Evolutionary conservation across 192 early-diverging fungal species (phyloP), one percentile per base, ranked within the genome.

Genomic region (Gryganskiella cystojenkinii): DNA sequence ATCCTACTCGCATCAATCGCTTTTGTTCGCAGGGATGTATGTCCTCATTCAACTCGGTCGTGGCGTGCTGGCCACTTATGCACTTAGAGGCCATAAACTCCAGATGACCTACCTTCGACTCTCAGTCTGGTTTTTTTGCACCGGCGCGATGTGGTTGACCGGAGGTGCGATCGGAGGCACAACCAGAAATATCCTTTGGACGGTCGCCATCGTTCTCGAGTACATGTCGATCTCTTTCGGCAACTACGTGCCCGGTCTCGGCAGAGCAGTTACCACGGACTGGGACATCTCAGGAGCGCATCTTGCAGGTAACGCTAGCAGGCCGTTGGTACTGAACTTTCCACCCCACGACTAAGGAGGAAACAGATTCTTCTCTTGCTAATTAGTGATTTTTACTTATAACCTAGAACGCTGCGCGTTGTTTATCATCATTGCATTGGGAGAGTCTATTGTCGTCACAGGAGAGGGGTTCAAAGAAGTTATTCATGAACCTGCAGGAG

Each of bases 341-440:
- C 35, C 42, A 9, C 11, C n/a, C n/a, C n/a, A n/a, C n/a, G n/a
- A n/a, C n/a, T n/a, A n/a, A n/a, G n/a, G 11, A 3, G 1, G 17
- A 11, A 52, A 28, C n/a, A 25, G 7, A 53, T 7, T 24, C 17
- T 11, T 27, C 19, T 15, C 43, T 50, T 56, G 15, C 43, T 56
- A 30, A 34, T 35, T 37, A 17, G 5, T 15, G 2, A 15, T 13
- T 9, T 35, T 71, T 62, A 15, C 34, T 3, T 37, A 3, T 6
- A 7, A 20, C 7, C 0, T 74, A 74, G 71, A 74, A 45, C 71
- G 71, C 6, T 74, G 71, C 58, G 66, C 71, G 5, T n/a, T 74
- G 1, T 74, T 74, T 34, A 61, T 74, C 52, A 74, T 74, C 51
- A 67, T 74, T 61, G 71, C 71, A 15, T 7, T 74, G 56, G 71